Evolutionary conservation across 192 early-diverging fungal genomes (phyloP).

Genomic region (Linnemannia elongata): DNA sequence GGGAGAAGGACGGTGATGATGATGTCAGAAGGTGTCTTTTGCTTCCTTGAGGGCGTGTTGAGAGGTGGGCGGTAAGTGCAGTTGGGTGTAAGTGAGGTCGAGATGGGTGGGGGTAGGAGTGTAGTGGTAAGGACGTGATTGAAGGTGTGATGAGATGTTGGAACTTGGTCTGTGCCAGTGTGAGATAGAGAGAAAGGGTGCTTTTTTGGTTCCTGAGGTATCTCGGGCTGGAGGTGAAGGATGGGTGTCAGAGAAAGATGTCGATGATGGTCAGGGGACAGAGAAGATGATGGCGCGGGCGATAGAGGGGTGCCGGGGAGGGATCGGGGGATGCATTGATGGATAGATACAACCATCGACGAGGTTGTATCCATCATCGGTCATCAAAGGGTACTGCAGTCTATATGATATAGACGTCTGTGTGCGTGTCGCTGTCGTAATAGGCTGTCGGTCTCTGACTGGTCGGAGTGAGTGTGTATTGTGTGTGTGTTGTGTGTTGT

Average conservation of each 20-base stretch:
- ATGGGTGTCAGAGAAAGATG: neutral
- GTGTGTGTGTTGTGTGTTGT: too few species aligned
- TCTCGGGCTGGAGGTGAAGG: neutral
- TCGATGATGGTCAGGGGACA: neutral
- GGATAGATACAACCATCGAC: slow-evolving; percentile 24
- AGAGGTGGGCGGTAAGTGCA: neutral
- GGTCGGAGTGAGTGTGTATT: neutral
- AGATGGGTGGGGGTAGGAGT: neutral
- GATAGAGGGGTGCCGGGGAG: neutral
- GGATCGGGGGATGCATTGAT: slow-evolving; percentile 31
- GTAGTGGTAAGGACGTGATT: neutral
- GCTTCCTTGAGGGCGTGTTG: neutral
- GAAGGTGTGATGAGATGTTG: neutral
- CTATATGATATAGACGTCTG: neutral
- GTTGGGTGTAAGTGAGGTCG: neutral
- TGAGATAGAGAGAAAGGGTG: neutral
- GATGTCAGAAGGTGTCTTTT: neutral
- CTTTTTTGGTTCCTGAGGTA: neutral
- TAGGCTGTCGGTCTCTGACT: neutral
- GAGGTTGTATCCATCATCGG: slow-evolving; percentile 1
- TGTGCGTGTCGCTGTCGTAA: neutral
- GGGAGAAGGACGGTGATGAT: neutral
- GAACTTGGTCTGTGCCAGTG: slow-evolving; percentile 15
- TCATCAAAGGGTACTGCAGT: neutral
- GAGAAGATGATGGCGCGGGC: neutral